Base-by-base conservation (phyloP, 2,329 filamentous ascomycete genomes). In the Cladosporium sp. region DNA sequence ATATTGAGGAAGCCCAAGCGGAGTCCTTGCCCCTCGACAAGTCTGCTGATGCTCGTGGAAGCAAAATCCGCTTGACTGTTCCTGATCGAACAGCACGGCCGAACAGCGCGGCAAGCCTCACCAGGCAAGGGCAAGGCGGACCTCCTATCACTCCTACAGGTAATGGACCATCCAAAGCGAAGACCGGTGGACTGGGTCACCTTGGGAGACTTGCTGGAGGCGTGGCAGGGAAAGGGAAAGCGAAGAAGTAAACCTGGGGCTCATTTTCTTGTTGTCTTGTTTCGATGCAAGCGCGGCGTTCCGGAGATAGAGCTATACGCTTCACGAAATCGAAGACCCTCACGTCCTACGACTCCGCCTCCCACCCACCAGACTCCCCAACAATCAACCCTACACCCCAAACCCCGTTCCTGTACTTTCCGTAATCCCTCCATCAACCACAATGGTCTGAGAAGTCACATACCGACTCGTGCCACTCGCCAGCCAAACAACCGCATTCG, bases 401-500 rank as follows among this genome's bases (percentile, higher is more conserved):
- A 55, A 55, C 4, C 62, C 62, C 9, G 61, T 63, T 0, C 63
- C 60, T 4, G 62, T 63, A 16, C 53, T 58, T 48, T 60, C 59
- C 7, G 60, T 64, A 34, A 64, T 63, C 3, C 60, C 61, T 22
- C 61, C 63, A 54, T 65, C 60, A 9, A 63, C 57, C n/a, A 63
- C 76, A 32, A 96, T 72, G 3, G 83, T 80, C 61, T 90, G 84
- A 1, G 89, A 90, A 58, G 87, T 95, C 48, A 96, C 82, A 68
- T 87, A 95, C 67, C 85, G 89, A 1, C 85, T 90, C 1, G 89
- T 83, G 49, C 95, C 86, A 51, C 86, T 87, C 65, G 95, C 91
- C 55, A 97, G 69, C 62, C 84, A 97, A 0, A 96, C 82, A 0
- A 91, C 95, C 1, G 91, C 87, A 70, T 97, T 91, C 0, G 89